A percentile compares a stretch with the other conserved stretches of the same genome.
Evolutionary conservation across 2,329 filamentous ascomycete species (phyloP).

Genomic region (Penicillium sp.): DNA sequence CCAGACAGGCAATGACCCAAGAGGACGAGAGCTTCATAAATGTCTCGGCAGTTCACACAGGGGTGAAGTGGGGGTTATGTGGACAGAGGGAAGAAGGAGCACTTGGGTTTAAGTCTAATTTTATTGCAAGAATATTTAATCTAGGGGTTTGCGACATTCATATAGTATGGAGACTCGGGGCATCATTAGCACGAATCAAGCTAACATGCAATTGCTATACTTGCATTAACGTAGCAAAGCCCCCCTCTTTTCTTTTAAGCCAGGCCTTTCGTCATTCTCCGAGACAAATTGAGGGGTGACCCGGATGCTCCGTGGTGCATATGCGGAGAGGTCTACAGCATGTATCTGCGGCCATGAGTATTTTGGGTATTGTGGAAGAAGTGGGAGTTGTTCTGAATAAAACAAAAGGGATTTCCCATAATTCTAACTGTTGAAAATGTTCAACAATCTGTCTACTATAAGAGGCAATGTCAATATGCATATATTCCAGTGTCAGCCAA

Average conservation of each 20-base stretch:
- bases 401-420: too few relatives aligned
- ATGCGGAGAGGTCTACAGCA: background rate
- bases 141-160: conserved; percentile 14
- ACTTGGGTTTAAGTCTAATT: background rate
- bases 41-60: conserved; percentile 12
- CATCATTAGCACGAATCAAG: conserved; percentile 5
- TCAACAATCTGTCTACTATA: background rate
- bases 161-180: conserved; percentile 9
- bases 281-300: conserved; percentile 1
- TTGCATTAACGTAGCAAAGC: background rate
- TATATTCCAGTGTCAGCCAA: too few relatives aligned
- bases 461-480: background rate
- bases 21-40: conserved; percentile 35
- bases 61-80: background rate
- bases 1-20: conserved; percentile 32
- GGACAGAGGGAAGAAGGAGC: background rate
- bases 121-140: background rate
- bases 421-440: too few relatives aligned
- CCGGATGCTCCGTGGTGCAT: background rate
- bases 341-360: background rate
- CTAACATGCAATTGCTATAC: background rate
- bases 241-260: background rate
- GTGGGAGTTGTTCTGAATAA: background rate
- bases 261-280: background rate
- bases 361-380: background rate